Evolutionary conservation across 1,139 yeast genomes (phyloP).

Genomic region (Yamadazyma spencermartinsiae): DNA sequence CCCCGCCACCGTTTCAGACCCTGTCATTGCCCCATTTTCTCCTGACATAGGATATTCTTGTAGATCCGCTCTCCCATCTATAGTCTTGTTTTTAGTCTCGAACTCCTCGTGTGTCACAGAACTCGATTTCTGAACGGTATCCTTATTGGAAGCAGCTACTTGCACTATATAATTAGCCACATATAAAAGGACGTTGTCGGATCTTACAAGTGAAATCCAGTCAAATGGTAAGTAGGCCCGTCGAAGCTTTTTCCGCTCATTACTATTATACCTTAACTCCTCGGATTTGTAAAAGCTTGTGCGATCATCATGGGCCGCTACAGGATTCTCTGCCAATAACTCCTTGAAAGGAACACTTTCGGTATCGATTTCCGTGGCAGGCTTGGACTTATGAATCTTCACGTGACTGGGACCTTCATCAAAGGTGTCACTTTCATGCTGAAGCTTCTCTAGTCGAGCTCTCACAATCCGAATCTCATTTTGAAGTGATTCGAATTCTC

Average conservation of each 20-base stretch:
- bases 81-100: conserved; percentile 10
- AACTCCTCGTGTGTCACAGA: conserved; percentile 4
- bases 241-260: background rate
- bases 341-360: conserved; percentile 4
- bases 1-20: conserved; percentile 4
- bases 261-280: background rate
- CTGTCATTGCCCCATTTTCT: conserved; percentile 4
- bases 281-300: conserved; percentile 29
- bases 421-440: conserved; percentile 2
- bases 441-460: conserved; percentile 7
- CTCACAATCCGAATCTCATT: conserved; percentile 12
- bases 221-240: conserved; percentile 35
- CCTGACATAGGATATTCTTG: conserved; percentile 18
- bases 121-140: background rate
- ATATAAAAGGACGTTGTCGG: conserved; percentile 19
- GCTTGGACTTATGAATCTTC: background rate
- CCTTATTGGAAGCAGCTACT: background rate
- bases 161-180: conserved; percentile 6
- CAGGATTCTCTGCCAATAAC: conserved; percentile 12
- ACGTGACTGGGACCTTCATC: conserved; percentile 1
- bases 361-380: background rate
- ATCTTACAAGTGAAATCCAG: conserved; percentile 33
- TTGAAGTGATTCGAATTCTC: conserved; percentile 5
- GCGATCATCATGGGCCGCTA: conserved; percentile 22
- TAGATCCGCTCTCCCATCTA: conserved; percentile 24